These are phyloP conservation scores for Solanum etuberosum DNA, from an alignment of 257 asterid species.

Conservation along the genomic window DNA sequence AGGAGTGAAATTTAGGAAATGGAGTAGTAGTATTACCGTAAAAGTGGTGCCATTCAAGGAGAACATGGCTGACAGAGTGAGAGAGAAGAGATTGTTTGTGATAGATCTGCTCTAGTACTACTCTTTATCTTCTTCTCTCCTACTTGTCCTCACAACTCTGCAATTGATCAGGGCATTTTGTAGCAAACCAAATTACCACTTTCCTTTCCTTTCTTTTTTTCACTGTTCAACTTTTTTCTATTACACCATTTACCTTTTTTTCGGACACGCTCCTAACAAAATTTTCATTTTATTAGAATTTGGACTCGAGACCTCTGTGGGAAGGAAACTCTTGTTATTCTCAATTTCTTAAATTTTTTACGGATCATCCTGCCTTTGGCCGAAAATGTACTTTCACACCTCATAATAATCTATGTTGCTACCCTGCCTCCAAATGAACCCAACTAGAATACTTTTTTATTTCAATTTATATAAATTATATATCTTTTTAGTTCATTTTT, in stretches of 20 bases:
- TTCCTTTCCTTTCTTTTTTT: not conserved
- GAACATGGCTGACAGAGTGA: conserved; percentile 37
- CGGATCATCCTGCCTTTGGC: too few relatives aligned
- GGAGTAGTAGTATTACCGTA: conserved; percentile 31
- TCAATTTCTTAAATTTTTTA: too few relatives aligned
- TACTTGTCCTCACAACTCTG: not conserved
- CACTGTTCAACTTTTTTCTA: not conserved
- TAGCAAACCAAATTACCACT: not conserved
- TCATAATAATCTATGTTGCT: not conserved
- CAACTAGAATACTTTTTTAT: not conserved
- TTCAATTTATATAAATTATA: too few relatives aligned
- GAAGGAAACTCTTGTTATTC: too few relatives aligned
- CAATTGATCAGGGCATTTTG: conserved; percentile 16
- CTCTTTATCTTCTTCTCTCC: conserved; percentile 9
- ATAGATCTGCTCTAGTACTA: conserved; percentile 5
- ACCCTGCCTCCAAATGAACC: not conserved
- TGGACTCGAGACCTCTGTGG: rapidly evolving
- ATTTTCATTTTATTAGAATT: too few relatives aligned
- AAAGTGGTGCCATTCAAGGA: conserved; percentile 50
- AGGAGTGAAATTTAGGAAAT: not conserved
- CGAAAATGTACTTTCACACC: not conserved
- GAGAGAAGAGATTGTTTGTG: not conserved
- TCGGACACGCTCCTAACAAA: not conserved
- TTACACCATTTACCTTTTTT: not conserved
- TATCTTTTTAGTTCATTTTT: not conserved